phyloP scores from a whole-genome alignment of 176 grass and related monocot genomes.

The Triticum urartu region DNA sequence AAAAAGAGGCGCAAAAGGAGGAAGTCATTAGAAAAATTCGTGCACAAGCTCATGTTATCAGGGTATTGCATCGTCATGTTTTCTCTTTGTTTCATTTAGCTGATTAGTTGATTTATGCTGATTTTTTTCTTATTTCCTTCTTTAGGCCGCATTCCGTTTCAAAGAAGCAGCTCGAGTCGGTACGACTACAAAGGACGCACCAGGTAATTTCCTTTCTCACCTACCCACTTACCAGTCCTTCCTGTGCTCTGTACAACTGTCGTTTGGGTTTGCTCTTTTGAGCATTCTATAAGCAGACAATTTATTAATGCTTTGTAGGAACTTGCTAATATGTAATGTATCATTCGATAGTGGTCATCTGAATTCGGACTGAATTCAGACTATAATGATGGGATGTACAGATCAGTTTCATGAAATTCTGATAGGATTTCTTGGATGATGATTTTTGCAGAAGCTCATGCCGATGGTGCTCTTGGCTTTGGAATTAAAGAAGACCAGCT shows the following conservation, averaged over 20 bases:
- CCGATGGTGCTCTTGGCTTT: slow-evolving; percentile 50
- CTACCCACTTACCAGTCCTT: neutral
- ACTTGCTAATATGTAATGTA: neutral
- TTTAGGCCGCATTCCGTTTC: slow-evolving; percentile 79
- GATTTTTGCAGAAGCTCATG: slow-evolving; percentile 20
- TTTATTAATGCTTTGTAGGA: neutral
- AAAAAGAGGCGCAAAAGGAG: slow-evolving; percentile 76
- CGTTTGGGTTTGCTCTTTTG: slow-evolving; percentile 4
- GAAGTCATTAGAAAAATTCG: slow-evolving; percentile 77
- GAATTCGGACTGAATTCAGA: neutral
- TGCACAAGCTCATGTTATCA: slow-evolving; percentile 80
- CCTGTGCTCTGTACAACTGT: neutral
- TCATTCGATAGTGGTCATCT: neutral
- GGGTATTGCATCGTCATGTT: slow-evolving; percentile 32
- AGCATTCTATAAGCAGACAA: neutral
- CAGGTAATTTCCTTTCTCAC: slow-evolving; percentile 36
- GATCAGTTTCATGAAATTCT: neutral
- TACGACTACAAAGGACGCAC: neutral
- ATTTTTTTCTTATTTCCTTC: slow-evolving; percentile 21
- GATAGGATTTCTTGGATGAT: slow-evolving; percentile 16
- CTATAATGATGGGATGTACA: neutral
- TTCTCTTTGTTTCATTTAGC: neutral
- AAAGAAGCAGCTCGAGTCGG: slow-evolving; percentile 66
- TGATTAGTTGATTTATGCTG: neutral
- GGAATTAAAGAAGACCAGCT: slow-evolving; percentile 77